A percentile compares a stretch with the other conserved stretches of the same genome.
These are phyloP conservation scores for Pichia sp. DNA, from an alignment of 1,139 yeast species.

Conservation along the genomic window DNA sequence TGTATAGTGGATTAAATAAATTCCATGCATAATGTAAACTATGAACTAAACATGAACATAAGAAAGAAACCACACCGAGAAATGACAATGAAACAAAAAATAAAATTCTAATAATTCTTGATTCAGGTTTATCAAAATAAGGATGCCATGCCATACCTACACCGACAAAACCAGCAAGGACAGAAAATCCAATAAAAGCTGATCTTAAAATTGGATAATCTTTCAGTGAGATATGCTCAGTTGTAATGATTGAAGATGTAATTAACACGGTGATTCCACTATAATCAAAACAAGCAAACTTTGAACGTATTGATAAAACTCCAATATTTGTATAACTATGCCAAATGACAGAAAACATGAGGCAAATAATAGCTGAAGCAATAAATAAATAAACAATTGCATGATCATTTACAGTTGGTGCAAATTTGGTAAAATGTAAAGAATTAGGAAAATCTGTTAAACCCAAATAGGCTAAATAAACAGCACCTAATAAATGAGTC, in stretches of 20 bases:
- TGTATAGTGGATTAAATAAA: constrained; percentile 57
- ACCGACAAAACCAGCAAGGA: constrained; percentile 65
- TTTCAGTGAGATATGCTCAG: constrained; percentile 75
- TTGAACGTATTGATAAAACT: constrained; percentile 53
- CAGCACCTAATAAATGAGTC: constrained; percentile 77
- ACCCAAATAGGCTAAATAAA: constrained; percentile 51
- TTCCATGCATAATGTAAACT: constrained; percentile 48
- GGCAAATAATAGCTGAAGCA: constrained; percentile 68
- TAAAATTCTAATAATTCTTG: constrained; percentile 71
- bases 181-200: constrained; percentile 54
- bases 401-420: constrained; percentile 43
- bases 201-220: constrained; percentile 45
- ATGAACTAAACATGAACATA: constrained; percentile 50
- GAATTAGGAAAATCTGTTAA: constrained; percentile 58
- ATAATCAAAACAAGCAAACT: constrained; percentile 90
- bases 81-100: constrained; percentile 78
- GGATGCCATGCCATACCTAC: constrained; percentile 86
- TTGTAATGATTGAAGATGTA: constrained; percentile 82
- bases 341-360: constrained; percentile 78
- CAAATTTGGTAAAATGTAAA: constrained; percentile 34
- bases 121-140: constrained; percentile 79
- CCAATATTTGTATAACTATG: constrained; percentile 87
- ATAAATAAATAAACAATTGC: constrained; percentile 58
- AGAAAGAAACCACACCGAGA: constrained; percentile 63
- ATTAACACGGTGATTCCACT: constrained; percentile 89